Percentiles rank a stretch among this genome's conserved stretches.
phyloP scores from a whole-genome alignment of 2,329 filamentous ascomycete genomes.

The Aspergillus uvarum region DNA sequence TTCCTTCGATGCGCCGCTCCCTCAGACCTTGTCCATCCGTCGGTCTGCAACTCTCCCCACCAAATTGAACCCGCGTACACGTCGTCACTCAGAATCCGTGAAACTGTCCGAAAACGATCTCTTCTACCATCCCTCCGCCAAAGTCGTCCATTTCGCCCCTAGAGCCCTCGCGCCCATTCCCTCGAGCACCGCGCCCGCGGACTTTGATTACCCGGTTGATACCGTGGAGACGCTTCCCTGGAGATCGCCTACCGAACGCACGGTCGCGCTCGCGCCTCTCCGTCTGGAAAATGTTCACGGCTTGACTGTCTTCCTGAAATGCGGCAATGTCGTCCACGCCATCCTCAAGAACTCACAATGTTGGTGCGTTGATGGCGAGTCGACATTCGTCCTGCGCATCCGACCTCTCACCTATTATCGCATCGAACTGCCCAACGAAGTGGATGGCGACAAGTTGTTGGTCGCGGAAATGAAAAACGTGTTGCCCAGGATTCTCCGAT shows the following conservation, averaged over 20 bases:
- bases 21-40: constrained; percentile 30
- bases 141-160: constrained; percentile 66
- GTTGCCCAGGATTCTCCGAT: constrained; percentile 71
- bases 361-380: constrained; percentile 85
- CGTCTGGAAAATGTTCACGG: constrained; percentile 83
- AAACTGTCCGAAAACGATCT: constrained; percentile 49
- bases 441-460: constrained; percentile 61
- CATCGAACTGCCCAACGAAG: constrained; percentile 74
- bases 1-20: constrained; percentile 29
- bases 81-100: constrained; percentile 28
- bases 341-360: constrained; percentile 88
- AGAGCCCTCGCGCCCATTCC: constrained; percentile 43
- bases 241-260: constrained; percentile 74
- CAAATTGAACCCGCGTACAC: constrained; percentile 31
- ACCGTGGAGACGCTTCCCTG: constrained; percentile 67
- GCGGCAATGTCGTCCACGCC: constrained; percentile 77
- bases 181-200: constrained; percentile 39
- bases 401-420: constrained; percentile 83
- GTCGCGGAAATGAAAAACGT: constrained; percentile 68
- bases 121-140: constrained; percentile 70
- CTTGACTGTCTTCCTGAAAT: constrained; percentile 84
- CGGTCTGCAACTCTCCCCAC: constrained; percentile 40
- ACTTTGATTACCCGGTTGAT: constrained; percentile 51
- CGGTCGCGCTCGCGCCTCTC: constrained; percentile 77
- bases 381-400: constrained; percentile 84